Evolutionary conservation across 106 monocot species (phyloP).

Genomic region (Dendrobium huoshanense): DNA sequence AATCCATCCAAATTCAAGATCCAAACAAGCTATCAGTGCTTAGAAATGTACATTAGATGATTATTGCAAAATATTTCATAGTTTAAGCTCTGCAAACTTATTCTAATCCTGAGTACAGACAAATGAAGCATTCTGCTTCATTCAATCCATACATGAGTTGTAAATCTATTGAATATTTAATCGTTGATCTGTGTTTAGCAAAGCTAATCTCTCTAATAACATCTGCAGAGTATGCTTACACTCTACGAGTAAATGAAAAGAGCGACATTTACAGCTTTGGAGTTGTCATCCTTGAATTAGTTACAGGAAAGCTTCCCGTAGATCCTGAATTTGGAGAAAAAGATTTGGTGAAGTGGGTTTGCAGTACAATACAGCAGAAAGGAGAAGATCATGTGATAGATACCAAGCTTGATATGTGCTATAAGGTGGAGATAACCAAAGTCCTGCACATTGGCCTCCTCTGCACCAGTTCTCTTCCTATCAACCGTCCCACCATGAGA

Average conservation of each 20-base stretch:
- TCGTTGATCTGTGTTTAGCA: neutral
- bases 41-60: neutral
- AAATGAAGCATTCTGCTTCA: no score
- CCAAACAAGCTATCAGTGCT: no score
- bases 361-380: constrained; percentile 10
- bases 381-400: constrained; percentile 15
- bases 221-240: constrained; percentile 20
- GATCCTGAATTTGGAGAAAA: constrained; percentile 18
- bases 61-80: neutral
- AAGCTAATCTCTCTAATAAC: neutral
- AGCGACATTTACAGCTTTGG: constrained; percentile 34
- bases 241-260: constrained; percentile 32
- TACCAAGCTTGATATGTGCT: constrained; percentile 1
- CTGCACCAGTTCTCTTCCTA: constrained; percentile 27
- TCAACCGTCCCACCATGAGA: constrained; percentile 53
- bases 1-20: no score
- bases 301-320: constrained; percentile 12
- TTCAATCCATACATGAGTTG: no score
- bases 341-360: constrained; percentile 18
- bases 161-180: no score
- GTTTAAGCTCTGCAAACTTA: neutral
- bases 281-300: constrained; percentile 26
- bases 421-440: constrained; percentile 14
- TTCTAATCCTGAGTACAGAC: neutral
- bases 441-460: constrained; percentile 16